Evolutionary conservation across 257 asterid species (phyloP).

Genomic region (Scutellaria minor): DNA sequence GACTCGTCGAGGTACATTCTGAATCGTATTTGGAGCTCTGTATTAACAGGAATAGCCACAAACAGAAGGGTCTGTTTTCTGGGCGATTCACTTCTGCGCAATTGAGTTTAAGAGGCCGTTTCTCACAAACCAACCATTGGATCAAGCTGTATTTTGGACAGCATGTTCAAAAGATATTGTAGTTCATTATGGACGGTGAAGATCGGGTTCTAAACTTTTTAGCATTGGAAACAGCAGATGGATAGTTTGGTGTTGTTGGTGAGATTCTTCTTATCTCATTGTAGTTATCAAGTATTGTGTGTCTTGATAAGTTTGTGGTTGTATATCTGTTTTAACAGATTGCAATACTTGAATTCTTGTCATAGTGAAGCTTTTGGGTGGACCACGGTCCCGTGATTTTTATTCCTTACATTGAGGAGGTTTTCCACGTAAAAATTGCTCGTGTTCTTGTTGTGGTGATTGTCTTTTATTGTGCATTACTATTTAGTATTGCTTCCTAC

Average conservation of each 20-base stretch:
- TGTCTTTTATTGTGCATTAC: too few relatives aligned
- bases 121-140: too few relatives aligned
- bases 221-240: too few relatives aligned
- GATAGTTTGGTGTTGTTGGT: neutral
- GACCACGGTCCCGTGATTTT: neutral
- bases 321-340: neutral
- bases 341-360: neutral
- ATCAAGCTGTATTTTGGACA: neutral
- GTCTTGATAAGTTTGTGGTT: neutral
- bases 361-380: neutral
- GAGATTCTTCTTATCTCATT: neutral
- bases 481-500: too few relatives aligned
- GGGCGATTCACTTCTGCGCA: neutral
- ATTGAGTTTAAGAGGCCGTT: neutral
- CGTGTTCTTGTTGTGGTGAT: too few relatives aligned
- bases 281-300: neutral
- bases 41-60: neutral
- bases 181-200: neutral
- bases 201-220: neutral
- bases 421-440: too few relatives aligned
- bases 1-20: neutral
- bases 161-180: neutral
- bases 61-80: neutral
- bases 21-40: neutral
- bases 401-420: neutral